phyloP scores from a whole-genome alignment of 1,139 yeast genomes.

The Diutina ranongensis region DNA sequence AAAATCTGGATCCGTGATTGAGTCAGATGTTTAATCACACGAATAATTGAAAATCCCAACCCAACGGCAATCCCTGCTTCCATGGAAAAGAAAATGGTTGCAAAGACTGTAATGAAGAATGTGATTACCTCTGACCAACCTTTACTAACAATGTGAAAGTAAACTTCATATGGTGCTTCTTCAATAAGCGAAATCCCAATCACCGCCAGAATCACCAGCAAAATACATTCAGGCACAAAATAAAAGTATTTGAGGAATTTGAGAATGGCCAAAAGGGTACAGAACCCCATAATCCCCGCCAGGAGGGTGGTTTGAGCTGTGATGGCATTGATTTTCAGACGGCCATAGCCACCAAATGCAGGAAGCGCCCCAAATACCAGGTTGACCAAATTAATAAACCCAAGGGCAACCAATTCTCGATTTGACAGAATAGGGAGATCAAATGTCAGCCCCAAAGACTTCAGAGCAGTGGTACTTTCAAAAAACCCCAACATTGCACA shows the following conservation, averaged over 20 bases:
- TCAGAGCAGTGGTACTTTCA: slow-evolving; percentile 89
- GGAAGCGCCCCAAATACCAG: slow-evolving; percentile 75
- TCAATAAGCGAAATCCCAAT: slow-evolving; percentile 74
- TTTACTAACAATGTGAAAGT: slow-evolving; percentile 58
- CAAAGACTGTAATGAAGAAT: slow-evolving; percentile 55
- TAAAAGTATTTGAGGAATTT: slow-evolving; percentile 54
- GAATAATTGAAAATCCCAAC: slow-evolving; percentile 61
- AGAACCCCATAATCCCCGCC: slow-evolving; percentile 68
- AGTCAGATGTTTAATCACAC: slow-evolving; percentile 79
- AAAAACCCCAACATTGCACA: slow-evolving; percentile 87
- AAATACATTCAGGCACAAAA: slow-evolving; percentile 68
- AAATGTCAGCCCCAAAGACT: slow-evolving; percentile 57
- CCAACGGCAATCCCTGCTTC: slow-evolving; percentile 89
- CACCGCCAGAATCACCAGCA: slow-evolving; percentile 70
- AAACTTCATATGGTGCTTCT: slow-evolving; percentile 76
- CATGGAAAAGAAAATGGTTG: slow-evolving; percentile 73
- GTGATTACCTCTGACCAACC: slow-evolving; percentile 76
- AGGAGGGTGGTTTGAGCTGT: slow-evolving; percentile 79
- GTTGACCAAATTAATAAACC: slow-evolving; percentile 58
- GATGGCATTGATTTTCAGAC: slow-evolving; percentile 79
- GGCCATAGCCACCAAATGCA: slow-evolving; percentile 92
- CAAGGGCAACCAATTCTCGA: slow-evolving; percentile 73
- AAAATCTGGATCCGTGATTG: slow-evolving; percentile 82
- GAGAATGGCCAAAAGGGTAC: slow-evolving; percentile 55
- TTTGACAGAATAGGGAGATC: slow-evolving; percentile 62